Evolutionary conservation across 352 stramenopile species (phyloP), one percentile per base, ranked within the genome.

Genomic region (Globisporangium mamillatum): DNA sequence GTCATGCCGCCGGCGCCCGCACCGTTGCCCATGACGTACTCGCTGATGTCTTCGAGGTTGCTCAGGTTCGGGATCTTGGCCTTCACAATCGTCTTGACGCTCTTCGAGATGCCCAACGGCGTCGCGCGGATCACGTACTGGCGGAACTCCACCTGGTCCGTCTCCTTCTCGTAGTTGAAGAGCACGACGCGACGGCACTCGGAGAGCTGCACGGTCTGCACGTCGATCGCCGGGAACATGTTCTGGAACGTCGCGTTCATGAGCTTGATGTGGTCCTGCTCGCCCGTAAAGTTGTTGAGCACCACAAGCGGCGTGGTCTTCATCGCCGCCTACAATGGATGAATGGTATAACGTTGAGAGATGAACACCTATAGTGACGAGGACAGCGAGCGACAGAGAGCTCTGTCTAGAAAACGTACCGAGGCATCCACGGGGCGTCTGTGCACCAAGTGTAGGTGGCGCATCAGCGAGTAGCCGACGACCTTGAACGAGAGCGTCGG

Each of bases 211-310:
- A 99, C 95, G 1, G 90, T 98, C 53, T 97, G 88, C 41, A 99
- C 97, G 78, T 99, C 98, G 73, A 99, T 99, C 2, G 97, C 88
- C 48, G 97, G 97, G 71, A 99, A 99, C 96, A 99, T 98, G 75
- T 99, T 98, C 79, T 99, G 97, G 77, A 99, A 99, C 22, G 97
- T 99, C 72, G 99, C 96, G 67, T 98, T 97, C 91, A 99, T 97
- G 7, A 99, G 75, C 84, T 93, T 92, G 61, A 93, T 88, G 72
- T 95, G 88, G 72, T 95, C 88, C 46, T 92, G 76, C 1, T 74
- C 76, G 76, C 96, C 88, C 53, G 93, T 98, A 80, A 99, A 99
- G 80, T 99, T 99, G 82, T 99, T 99, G 27, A 98, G 95, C 48
- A 99, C 97, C 9, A 99, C 92, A 14, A 99, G 78, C 8, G 97